These are phyloP conservation scores for Gossypium schwendimanii DNA, from an alignment of 441 rosid genomes.

Conservation along the genomic window DNA sequence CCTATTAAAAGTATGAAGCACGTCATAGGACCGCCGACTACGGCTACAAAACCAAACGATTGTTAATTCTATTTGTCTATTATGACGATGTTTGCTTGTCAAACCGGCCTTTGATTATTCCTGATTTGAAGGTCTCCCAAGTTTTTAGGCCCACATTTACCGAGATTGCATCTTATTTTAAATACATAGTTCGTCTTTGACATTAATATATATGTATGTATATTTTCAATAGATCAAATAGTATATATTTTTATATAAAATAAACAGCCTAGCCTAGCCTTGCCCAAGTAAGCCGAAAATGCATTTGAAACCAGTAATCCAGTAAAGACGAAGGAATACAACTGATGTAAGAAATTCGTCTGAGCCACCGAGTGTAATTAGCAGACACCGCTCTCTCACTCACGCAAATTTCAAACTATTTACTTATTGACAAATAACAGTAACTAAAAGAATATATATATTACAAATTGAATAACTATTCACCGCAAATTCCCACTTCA, in stretches of 20 bases:
- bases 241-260: background rate
- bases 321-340: conserved; percentile 25
- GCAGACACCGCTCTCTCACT: background rate
- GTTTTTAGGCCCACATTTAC: background rate
- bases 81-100: background rate
- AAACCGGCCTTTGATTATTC: background rate
- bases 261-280: background rate
- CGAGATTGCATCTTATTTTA: background rate
- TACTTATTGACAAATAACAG: background rate
- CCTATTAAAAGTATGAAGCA: background rate
- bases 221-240: too few relatives aligned
- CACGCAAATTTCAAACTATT: background rate
- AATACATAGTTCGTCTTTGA: background rate
- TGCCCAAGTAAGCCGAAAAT: conserved; percentile 39
- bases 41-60: background rate
- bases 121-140: background rate
- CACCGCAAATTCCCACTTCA: background rate
- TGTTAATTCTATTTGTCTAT: background rate
- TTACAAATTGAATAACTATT: background rate
- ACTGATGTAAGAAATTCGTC: conserved; percentile 12
- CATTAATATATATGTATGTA: background rate
- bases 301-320: conserved; percentile 29
- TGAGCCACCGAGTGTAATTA: background rate
- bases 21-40: background rate
- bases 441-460: background rate